Evolutionary conservation across 2,329 filamentous ascomycete species (phyloP).

Genomic region (Alternaria burnsii): DNA sequence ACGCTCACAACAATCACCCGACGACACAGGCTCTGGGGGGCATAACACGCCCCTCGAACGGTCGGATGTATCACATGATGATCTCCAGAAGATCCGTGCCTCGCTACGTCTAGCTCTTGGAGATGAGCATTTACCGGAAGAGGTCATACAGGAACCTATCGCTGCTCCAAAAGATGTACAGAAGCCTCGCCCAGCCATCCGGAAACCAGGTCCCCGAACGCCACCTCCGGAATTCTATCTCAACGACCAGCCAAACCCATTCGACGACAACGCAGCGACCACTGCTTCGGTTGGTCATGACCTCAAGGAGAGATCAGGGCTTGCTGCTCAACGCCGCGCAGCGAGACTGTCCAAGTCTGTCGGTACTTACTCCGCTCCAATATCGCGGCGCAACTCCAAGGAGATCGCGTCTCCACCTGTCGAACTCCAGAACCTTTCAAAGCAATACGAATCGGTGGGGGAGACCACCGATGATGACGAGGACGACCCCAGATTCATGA

Average conservation of each 20-base stretch:
- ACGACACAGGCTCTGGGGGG: conserved; percentile 38
- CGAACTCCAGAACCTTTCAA: conserved; percentile 27
- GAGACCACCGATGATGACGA: conserved; percentile 37
- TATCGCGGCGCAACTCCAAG: conserved; percentile 47
- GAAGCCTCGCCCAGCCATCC: conserved; percentile 50
- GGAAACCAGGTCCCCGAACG: conserved; percentile 40
- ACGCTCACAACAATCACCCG: conserved; percentile 29
- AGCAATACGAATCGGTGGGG: conserved; percentile 27
- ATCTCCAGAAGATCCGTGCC: conserved; percentile 43
- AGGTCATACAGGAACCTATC: conserved; percentile 22
- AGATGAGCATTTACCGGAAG: conserved; percentile 35
- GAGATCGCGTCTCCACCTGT: conserved; percentile 38
- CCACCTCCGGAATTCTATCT: conserved; percentile 46
- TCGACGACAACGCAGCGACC: conserved; percentile 33
- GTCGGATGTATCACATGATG: conserved; percentile 47
- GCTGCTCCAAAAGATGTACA: conserved; percentile 34
- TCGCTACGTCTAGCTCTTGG: conserved; percentile 48
- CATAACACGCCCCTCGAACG: conserved; percentile 41
- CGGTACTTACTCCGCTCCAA: conserved; percentile 47
- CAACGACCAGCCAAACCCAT: conserved; percentile 46
- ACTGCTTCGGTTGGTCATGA: conserved; percentile 22
- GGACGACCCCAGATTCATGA: conserved; percentile 45
- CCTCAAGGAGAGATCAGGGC: conserved; percentile 44
- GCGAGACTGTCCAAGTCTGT: conserved; percentile 46
- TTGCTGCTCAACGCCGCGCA: conserved; percentile 47